These are phyloP conservation scores for Xylaria sp. DNA, from an alignment of 2,329 filamentous ascomycete genomes.

Conservation along the genomic window DNA sequence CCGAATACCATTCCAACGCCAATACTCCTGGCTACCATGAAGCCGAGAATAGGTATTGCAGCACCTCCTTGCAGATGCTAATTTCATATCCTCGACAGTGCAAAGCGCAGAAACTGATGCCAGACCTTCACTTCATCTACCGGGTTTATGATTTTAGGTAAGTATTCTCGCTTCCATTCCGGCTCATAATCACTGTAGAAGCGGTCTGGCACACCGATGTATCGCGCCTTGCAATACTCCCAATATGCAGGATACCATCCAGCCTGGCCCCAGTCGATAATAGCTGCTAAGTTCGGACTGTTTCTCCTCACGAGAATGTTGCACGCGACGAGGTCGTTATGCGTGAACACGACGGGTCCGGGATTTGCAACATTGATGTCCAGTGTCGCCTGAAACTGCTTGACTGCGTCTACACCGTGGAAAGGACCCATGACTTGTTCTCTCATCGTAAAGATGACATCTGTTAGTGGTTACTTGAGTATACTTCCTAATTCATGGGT, in stretches of 20 bases:
- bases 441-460: constrained; percentile 21
- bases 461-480: constrained; percentile 23
- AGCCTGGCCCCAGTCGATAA: constrained; percentile 27
- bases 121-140: constrained; percentile 32
- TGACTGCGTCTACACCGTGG: constrained; percentile 25
- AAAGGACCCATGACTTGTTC: constrained; percentile 23
- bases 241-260: constrained; percentile 32
- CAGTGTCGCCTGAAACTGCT: constrained; percentile 26
- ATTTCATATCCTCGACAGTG: constrained; percentile 25
- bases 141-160: constrained; percentile 24
- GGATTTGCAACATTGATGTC: constrained; percentile 25
- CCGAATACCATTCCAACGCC: constrained; percentile 14
- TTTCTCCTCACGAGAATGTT: constrained; percentile 30
- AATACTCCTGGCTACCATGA: constrained; percentile 9
- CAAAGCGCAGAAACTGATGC: constrained; percentile 32
- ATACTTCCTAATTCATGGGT: constrained; percentile 22
- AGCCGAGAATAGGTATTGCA: constrained; percentile 20
- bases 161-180: constrained; percentile 33
- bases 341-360: constrained; percentile 27
- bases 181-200: constrained; percentile 22
- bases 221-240: constrained; percentile 31
- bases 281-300: constrained; percentile 24
- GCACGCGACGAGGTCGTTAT: constrained; percentile 32
- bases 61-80: constrained; percentile 22
- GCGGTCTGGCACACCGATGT: constrained; percentile 24